A percentile compares a stretch with the other conserved stretches of the same genome.
Conservation (phyloP, 805 yeast genomes). For the Suhomyces vadensis region DNA sequence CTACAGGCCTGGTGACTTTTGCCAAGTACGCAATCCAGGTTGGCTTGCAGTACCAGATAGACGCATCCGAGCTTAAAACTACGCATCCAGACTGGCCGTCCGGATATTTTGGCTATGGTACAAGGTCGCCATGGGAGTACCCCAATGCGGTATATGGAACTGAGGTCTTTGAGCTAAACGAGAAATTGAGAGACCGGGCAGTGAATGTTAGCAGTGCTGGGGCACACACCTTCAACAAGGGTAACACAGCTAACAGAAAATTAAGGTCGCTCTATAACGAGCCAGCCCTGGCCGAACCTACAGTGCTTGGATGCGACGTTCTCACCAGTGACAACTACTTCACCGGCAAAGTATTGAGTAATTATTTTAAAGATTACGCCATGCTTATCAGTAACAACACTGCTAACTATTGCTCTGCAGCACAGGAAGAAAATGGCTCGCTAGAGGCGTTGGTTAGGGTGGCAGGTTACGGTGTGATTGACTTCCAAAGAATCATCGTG, state of each 20-base stretch:
- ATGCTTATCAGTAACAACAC: constrained; percentile 56
- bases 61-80: constrained; percentile 35
- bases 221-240: background rate
- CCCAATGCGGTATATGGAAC: constrained; percentile 62
- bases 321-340: constrained; percentile 62
- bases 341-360: constrained; percentile 52
- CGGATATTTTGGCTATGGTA: constrained; percentile 60
- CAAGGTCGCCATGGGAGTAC: constrained; percentile 48
- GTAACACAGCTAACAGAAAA: background rate
- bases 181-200: constrained; percentile 57
- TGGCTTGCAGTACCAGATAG: constrained; percentile 59
- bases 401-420: constrained; percentile 59
- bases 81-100: constrained; percentile 52
- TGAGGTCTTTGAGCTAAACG: constrained; percentile 64
- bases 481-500: constrained; percentile 55
- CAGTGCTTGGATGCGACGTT: constrained; percentile 54
- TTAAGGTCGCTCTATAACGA: constrained; percentile 14
- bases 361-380: constrained; percentile 51
- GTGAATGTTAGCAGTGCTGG: constrained; percentile 32
- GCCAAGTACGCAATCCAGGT: constrained; percentile 63
- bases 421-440: constrained; percentile 68
- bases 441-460: constrained; percentile 59
- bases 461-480: constrained; percentile 54
- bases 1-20: constrained; percentile 61
- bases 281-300: constrained; percentile 52